Conservation (phyloP, 257 asterid species). For the Cynanchum wilfordii region DNA sequence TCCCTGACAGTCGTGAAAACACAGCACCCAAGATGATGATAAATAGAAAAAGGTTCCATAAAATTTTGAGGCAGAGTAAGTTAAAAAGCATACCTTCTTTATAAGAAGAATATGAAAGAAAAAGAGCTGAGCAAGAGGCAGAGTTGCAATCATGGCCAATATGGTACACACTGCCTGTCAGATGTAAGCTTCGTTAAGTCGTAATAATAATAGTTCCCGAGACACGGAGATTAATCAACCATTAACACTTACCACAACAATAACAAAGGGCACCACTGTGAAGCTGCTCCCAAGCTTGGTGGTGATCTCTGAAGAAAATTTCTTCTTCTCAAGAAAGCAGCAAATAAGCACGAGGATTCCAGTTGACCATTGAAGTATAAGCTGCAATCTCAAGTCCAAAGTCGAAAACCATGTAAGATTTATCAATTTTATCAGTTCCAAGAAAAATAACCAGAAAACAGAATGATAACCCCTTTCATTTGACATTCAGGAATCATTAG, state of each 20-base stretch:
- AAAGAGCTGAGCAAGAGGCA: constrained; percentile 94
- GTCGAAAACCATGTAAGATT: constrained; percentile 38
- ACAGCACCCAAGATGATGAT: neutral
- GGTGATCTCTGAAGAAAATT: constrained; percentile 59
- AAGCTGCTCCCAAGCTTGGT: constrained; percentile 96
- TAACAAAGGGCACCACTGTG: constrained; percentile 75
- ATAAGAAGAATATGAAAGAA: constrained; percentile 96
- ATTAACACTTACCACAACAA: constrained; percentile 75
- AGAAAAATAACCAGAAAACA: constrained; percentile 29
- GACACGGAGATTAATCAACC: neutral
- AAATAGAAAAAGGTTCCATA: too few relatives aligned
- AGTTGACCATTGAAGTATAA: constrained; percentile 90
- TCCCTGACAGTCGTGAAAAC: constrained; percentile 48
- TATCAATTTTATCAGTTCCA: constrained; percentile 37
- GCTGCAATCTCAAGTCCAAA: constrained; percentile 89
- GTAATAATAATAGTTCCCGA: neutral
- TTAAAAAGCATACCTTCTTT: constrained; percentile 54
- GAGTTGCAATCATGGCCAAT: constrained; percentile 95
- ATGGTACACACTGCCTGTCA: constrained; percentile 87
- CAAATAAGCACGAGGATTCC: constrained; percentile 80
- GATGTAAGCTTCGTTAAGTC: constrained; percentile 13
- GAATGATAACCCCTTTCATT: constrained; percentile 9
- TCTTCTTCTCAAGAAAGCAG: constrained; percentile 78
- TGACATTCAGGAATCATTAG: constrained; percentile 1
- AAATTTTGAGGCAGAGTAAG: too few relatives aligned